A percentile compares a stretch with the other conserved stretches of the same genome.
Evolutionary conservation across 2,329 filamentous ascomycete genomes (phyloP).

Genomic region (Ceratocystiopsis minuta): DNA sequence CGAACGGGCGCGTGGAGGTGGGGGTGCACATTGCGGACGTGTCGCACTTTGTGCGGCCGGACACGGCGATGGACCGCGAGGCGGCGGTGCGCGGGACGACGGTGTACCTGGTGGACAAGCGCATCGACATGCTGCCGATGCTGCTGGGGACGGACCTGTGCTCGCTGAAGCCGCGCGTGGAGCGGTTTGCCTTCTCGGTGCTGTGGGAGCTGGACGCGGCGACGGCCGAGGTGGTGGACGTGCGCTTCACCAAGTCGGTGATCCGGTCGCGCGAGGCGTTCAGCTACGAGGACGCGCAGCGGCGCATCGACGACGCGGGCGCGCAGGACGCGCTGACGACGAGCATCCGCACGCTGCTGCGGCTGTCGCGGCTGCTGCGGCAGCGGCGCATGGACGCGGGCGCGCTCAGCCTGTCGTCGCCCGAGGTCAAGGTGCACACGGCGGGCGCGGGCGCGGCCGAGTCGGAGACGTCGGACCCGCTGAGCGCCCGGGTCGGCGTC

Average conservation of each 20-base stretch:
- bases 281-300: conserved; percentile 90
- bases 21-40: conserved; percentile 98
- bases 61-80: conserved; percentile 92
- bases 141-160: conserved; percentile 91
- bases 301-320: conserved; percentile 76
- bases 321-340: conserved; percentile 79
- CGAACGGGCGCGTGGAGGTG: conserved; percentile 89
- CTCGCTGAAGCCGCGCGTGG: conserved; percentile 94
- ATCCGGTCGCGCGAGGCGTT: conserved; percentile 94
- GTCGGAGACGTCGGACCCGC: conserved; percentile 86
- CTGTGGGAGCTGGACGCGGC: conserved; percentile 68
- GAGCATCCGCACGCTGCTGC: conserved; percentile 73
- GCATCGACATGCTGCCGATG: conserved; percentile 97
- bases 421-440: conserved; percentile 88
- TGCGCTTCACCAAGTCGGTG: conserved; percentile 92
- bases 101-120: conserved; percentile 95
- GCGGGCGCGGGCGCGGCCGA: conserved; percentile 24
- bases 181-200: conserved; percentile 73
- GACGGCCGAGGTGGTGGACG: conserved; percentile 59
- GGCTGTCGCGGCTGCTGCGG: conserved; percentile 79
- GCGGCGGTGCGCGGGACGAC: conserved; percentile 88
- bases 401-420: conserved; percentile 88
- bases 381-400: conserved; percentile 94
- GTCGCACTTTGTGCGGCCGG: conserved; percentile 96
- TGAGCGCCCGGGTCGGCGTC: conserved; percentile 32